Evolutionary conservation across 306 rosid species (phyloP).

Genomic region (Rosa persica): DNA sequence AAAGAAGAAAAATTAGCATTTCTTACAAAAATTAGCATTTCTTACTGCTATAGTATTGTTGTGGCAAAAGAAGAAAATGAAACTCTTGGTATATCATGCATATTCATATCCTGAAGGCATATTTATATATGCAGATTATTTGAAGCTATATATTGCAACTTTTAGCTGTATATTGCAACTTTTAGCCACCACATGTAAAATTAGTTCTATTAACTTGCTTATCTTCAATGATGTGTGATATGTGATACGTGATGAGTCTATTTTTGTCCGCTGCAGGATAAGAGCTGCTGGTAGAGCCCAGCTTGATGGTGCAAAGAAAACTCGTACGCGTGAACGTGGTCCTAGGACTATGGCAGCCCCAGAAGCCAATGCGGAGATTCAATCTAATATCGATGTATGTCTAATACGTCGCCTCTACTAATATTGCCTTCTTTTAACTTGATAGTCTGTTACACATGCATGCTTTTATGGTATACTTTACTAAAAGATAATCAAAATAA

Average conservation of each 20-base stretch:
- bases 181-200: neutral
- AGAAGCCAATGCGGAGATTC: slow-evolving; percentile 95
- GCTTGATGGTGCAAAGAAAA: slow-evolving; percentile 67
- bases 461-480: slow-evolving; percentile 15
- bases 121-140: neutral
- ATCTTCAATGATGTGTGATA: slow-evolving; percentile 9
- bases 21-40: neutral
- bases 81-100: neutral
- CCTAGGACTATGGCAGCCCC: slow-evolving; percentile 69
- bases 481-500: slow-evolving; percentile 14
- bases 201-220: neutral
- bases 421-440: slow-evolving; percentile 3
- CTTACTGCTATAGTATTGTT: neutral
- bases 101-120: neutral
- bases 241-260: slow-evolving; percentile 15
- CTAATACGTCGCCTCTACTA: slow-evolving; percentile 16
- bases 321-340: slow-evolving; percentile 58
- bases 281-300: slow-evolving; percentile 75
- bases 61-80: neutral
- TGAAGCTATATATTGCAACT: neutral
- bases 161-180: neutral
- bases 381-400: slow-evolving; percentile 84
- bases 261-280: slow-evolving; percentile 45
- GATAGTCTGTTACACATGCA: slow-evolving; percentile 12
- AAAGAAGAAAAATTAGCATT: neutral